A percentile compares a stretch with the other conserved stretches of the same genome.
Evolutionary conservation across 1,284 basidiomycete species (phyloP).

Genomic region (Pholiota adiposa): DNA sequence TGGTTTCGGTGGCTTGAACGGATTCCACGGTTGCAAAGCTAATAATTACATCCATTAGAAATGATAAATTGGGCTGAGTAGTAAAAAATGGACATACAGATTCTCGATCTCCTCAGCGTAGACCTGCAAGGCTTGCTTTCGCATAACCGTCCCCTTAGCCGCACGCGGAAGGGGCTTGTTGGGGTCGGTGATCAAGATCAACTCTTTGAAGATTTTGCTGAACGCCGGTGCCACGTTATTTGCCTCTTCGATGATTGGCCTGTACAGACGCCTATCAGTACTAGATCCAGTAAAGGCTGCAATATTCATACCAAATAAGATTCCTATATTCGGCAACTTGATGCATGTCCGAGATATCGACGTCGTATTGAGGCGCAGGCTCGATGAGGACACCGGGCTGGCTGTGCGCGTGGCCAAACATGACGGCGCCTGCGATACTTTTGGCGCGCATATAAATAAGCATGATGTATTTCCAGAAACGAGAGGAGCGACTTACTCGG

Average conservation of each 20-base stretch:
- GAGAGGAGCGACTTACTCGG: slow-evolving; percentile 25
- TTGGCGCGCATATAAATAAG: not conserved
- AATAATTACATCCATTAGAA: not conserved
- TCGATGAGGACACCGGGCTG: slow-evolving; percentile 35
- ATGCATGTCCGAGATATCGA: slow-evolving; percentile 26
- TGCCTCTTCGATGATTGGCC: slow-evolving; percentile 39
- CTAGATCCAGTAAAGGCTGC: not conserved
- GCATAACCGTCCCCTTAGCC: slow-evolving; percentile 38
- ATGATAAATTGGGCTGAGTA: not conserved
- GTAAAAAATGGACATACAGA: slow-evolving; percentile 28
- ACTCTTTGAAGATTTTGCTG: slow-evolving; percentile 44
- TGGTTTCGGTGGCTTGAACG: slow-evolving; percentile 15
- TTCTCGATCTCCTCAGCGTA: slow-evolving; percentile 38
- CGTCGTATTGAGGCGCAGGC: slow-evolving; percentile 18
- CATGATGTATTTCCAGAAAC: slow-evolving; percentile 28
- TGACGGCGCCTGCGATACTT: slow-evolving; percentile 22
- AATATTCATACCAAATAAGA: slow-evolving; percentile 18
- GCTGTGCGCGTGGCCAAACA: slow-evolving; percentile 33
- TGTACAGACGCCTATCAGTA: not conserved
- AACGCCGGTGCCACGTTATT: slow-evolving; percentile 40
- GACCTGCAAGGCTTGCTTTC: slow-evolving; percentile 32
- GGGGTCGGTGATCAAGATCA: slow-evolving; percentile 34
- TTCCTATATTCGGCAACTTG: slow-evolving; percentile 26
- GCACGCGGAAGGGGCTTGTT: slow-evolving; percentile 37
- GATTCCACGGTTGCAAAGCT: slow-evolving; percentile 24